Evolutionary conservation across 768 basidiomycete species (phyloP).

Genomic region (Boletellus sp.): DNA sequence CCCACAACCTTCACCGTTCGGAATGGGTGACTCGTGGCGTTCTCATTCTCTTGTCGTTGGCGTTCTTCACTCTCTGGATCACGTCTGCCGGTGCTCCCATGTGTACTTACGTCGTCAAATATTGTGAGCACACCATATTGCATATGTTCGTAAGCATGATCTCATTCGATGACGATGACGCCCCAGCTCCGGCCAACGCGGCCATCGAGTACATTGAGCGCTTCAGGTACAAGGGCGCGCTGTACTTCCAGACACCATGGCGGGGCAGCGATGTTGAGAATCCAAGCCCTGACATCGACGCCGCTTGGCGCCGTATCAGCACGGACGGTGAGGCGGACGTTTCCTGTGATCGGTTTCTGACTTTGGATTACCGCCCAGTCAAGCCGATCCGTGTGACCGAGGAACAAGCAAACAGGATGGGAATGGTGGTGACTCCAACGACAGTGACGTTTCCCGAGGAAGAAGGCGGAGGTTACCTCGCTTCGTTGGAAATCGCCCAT

Average conservation of each 20-base stretch:
- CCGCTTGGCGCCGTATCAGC: constrained; percentile 5
- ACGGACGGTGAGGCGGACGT: neutral
- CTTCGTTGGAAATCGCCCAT: constrained; percentile 2
- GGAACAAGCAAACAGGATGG: neutral
- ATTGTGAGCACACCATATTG: constrained; percentile 1
- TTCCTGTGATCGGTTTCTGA: neutral
- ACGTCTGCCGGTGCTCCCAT: neutral
- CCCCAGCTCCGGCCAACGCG: constrained; percentile 8
- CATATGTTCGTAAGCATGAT: neutral
- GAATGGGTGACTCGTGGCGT: neutral
- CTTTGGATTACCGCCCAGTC: too few species aligned
- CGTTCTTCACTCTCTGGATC: constrained; percentile 8
- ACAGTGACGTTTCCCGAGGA: constrained; percentile 1
- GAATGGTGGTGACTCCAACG: neutral
- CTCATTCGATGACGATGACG: neutral
- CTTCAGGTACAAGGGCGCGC: constrained; percentile 4
- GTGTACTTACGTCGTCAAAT: neutral
- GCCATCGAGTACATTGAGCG: constrained; percentile 5
- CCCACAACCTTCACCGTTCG: neutral
- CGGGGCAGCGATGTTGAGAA: constrained; percentile 1
- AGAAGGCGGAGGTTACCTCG: constrained; percentile 8
- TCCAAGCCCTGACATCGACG: constrained; percentile 9
- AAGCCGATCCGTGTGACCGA: neutral
- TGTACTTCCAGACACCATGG: constrained; percentile 5
- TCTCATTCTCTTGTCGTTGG: neutral